Evolutionary conservation across 352 stramenopile species (phyloP).

Genomic region (Phytophthora fragariae): DNA sequence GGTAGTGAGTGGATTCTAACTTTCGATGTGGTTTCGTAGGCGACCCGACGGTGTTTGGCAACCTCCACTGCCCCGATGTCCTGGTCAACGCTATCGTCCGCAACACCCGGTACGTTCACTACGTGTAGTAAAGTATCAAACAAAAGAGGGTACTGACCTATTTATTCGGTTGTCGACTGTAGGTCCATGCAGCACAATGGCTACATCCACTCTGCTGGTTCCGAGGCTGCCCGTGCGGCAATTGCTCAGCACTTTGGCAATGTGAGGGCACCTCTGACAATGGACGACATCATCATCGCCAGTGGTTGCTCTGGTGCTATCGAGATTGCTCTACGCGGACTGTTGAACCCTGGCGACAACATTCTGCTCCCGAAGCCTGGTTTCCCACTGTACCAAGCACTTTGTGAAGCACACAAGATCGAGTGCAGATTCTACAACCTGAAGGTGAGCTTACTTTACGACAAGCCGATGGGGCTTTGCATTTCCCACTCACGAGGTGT

Average conservation of each 20-base stretch:
- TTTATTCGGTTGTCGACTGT: not conserved
- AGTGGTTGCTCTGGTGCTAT: slow-evolving; percentile 95
- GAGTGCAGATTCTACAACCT: slow-evolving; percentile 93
- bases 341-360: slow-evolving; percentile 93
- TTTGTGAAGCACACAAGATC: slow-evolving; percentile 93
- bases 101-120: slow-evolving; percentile 56
- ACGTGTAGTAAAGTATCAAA: not conserved
- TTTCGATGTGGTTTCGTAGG: slow-evolving; percentile 39
- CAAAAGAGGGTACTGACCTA: not conserved
- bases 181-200: slow-evolving; percentile 90
- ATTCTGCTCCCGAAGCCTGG: slow-evolving; percentile 94
- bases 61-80: slow-evolving; percentile 91
- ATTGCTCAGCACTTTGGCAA: slow-evolving; percentile 90
- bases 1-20: not conserved
- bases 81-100: slow-evolving; percentile 81
- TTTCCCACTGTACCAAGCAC: slow-evolving; percentile 96
- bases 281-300: slow-evolving; percentile 94
- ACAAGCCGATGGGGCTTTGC: not conserved
- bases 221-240: slow-evolving; percentile 80
- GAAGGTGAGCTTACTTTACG: slow-evolving; percentile 29
- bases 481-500: not conserved
- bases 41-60: slow-evolving; percentile 94
- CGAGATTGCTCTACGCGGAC: slow-evolving; percentile 91
- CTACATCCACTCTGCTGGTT: slow-evolving; percentile 94
- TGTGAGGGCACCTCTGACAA: slow-evolving; percentile 61